phyloP scores from a whole-genome alignment of 2,329 filamentous ascomycete species.

The Pestalotiopsis sp. region DNA sequence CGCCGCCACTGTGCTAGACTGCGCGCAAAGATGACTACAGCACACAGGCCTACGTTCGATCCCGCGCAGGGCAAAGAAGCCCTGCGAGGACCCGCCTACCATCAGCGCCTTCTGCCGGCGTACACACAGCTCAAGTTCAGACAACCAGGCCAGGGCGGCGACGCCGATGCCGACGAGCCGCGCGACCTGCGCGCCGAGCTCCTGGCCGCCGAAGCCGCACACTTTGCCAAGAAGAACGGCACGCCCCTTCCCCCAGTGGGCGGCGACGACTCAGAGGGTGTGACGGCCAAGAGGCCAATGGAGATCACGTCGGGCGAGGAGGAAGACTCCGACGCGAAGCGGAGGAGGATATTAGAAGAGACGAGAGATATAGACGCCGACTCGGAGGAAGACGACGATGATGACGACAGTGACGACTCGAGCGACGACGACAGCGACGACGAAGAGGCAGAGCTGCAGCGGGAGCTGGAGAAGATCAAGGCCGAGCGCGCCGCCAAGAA shows the following conservation, averaged over 20 bases:
- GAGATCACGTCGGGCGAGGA: conserved; percentile 53
- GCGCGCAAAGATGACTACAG: conserved; percentile 58
- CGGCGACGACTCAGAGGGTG: conserved; percentile 45
- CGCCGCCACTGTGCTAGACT: not conserved
- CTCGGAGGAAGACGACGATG: conserved; percentile 63
- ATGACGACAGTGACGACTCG: conserved; percentile 59
- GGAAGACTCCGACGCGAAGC: conserved; percentile 79
- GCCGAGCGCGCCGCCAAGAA: conserved; percentile 80
- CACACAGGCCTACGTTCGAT: conserved; percentile 91
- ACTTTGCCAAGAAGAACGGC: conserved; percentile 84
- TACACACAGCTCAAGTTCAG: conserved; percentile 91
- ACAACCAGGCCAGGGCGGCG: conserved; percentile 80
- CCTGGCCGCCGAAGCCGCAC: conserved; percentile 81
- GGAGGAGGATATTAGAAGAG: conserved; percentile 84
- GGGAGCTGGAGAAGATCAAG: conserved; percentile 93
- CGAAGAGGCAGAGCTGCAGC: conserved; percentile 84
- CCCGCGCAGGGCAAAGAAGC: conserved; percentile 95
- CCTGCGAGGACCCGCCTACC: conserved; percentile 89
- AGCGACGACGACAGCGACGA: conserved; percentile 65
- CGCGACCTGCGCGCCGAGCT: conserved; percentile 91
- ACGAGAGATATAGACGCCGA: conserved; percentile 84
- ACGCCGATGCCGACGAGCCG: conserved; percentile 63
- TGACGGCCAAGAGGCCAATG: conserved; percentile 65
- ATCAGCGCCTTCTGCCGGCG: conserved; percentile 91
- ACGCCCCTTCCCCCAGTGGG: conserved; percentile 48